These are phyloP conservation scores for Lipomyces oligophaga DNA, from an alignment of 805 yeast genomes.

Conservation along the genomic window DNA sequence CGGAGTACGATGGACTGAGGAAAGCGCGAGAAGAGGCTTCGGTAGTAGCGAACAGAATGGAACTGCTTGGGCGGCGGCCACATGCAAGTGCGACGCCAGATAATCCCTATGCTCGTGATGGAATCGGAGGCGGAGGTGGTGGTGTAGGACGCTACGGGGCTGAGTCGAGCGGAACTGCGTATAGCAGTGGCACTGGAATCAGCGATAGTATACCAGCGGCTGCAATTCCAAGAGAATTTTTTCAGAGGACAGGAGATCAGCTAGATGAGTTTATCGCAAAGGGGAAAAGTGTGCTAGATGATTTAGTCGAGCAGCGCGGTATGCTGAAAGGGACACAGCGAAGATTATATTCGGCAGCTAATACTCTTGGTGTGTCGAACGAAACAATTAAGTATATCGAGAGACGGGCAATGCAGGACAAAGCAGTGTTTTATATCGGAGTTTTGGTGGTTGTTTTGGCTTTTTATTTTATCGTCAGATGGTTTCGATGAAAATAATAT, in stretches of 20 bases:
- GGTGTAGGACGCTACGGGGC: no score
- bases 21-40: slow-evolving; percentile 51
- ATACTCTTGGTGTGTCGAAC: slow-evolving; percentile 80
- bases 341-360: slow-evolving; percentile 62
- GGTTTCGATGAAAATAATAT: slow-evolving; percentile 39
- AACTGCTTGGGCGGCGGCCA: slow-evolving; percentile 50
- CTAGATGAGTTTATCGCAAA: slow-evolving; percentile 85
- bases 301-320: slow-evolving; percentile 79
- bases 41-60: slow-evolving; percentile 48
- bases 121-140: not conserved
- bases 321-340: slow-evolving; percentile 59
- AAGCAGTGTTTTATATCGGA: slow-evolving; percentile 78
- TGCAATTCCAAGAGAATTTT: slow-evolving; percentile 50
- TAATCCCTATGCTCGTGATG: slow-evolving; percentile 35
- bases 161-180: no score
- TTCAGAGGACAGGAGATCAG: slow-evolving; percentile 67
- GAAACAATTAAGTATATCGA: slow-evolving; percentile 79
- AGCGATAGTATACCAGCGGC: slow-evolving; percentile 20
- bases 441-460: slow-evolving; percentile 56
- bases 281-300: slow-evolving; percentile 83
- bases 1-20: slow-evolving; percentile 53
- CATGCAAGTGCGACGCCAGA: slow-evolving; percentile 29
- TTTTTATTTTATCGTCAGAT: slow-evolving; percentile 64
- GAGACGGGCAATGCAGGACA: slow-evolving; percentile 78
- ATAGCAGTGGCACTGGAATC: slow-evolving; percentile 2